These are phyloP conservation scores for Aspergillus piperis DNA, from an alignment of 2,329 filamentous ascomycete species.

Conservation along the genomic window DNA sequence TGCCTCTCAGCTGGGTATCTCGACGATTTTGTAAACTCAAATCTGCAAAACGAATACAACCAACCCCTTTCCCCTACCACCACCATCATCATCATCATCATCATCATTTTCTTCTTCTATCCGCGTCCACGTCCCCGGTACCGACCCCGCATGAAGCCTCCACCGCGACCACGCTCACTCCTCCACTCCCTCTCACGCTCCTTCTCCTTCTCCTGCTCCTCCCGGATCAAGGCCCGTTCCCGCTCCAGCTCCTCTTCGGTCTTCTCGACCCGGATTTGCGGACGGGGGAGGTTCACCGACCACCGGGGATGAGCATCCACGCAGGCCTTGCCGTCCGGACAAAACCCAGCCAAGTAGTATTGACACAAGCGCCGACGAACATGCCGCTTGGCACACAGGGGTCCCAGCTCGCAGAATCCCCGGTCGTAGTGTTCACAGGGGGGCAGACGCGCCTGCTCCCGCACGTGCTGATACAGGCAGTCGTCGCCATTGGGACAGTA, in stretches of 20 bases:
- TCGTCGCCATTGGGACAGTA: constrained; percentile 98
- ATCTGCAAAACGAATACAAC: constrained; percentile 6
- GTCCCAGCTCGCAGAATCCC: constrained; percentile 91
- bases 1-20: constrained; percentile 14
- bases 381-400: constrained; percentile 84
- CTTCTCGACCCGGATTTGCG: constrained; percentile 66
- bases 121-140: constrained; percentile 51
- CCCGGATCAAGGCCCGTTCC: constrained; percentile 57
- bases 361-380: constrained; percentile 76
- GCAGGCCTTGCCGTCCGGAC: constrained; percentile 77
- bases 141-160: constrained; percentile 45
- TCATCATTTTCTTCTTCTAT: constrained; percentile 13
- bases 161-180: constrained; percentile 54
- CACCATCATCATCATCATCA: no score
- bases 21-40: constrained; percentile 11
- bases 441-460: constrained; percentile 74
- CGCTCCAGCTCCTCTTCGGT: constrained; percentile 69
- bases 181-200: constrained; percentile 57
- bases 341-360: constrained; percentile 92
- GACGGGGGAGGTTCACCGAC: constrained; percentile 64
- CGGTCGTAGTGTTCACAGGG: constrained; percentile 90
- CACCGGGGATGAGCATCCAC: constrained; percentile 80
- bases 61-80: neutral
- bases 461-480: constrained; percentile 89
- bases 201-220: constrained; percentile 60